A percentile compares a stretch with the other conserved stretches of the same genome.
Evolutionary conservation across 1,139 yeast genomes (phyloP).

Genomic region (Petasospora rhodanensis): DNA sequence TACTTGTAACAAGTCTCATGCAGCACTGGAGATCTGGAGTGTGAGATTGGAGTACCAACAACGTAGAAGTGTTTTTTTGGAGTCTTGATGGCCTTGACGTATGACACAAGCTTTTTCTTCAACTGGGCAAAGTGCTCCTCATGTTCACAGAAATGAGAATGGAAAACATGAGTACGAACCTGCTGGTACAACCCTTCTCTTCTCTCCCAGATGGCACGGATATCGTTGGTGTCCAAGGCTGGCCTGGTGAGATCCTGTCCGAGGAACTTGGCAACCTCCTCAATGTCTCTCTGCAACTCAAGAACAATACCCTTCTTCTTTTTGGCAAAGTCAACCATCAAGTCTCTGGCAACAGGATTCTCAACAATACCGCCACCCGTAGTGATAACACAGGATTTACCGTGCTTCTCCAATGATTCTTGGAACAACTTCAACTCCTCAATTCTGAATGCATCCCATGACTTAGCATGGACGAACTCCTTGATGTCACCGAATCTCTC

Average conservation of each 20-base stretch:
- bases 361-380: conserved; percentile 98
- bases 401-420: conserved; percentile 43
- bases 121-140: conserved; percentile 53
- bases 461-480: conserved; percentile 58
- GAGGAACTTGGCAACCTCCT: conserved; percentile 72
- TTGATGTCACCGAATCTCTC: conserved; percentile 53
- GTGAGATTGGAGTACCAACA: conserved; percentile 78
- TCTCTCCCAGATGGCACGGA: conserved; percentile 75
- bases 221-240: conserved; percentile 73
- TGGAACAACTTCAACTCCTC: conserved; percentile 59
- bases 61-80: conserved; percentile 61
- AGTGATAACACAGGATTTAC: conserved; percentile 60
- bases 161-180: conserved; percentile 76
- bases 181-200: conserved; percentile 78
- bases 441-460: conserved; percentile 85
- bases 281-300: conserved; percentile 85
- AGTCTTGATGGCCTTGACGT: conserved; percentile 64
- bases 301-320: conserved; percentile 60
- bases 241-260: conserved; percentile 81
- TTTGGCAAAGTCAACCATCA: conserved; percentile 49
- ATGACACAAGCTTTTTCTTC: conserved; percentile 55
- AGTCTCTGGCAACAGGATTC: conserved; percentile 57
- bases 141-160: conserved; percentile 64
- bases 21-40: conserved; percentile 82
- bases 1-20: conserved; percentile 73